Conservation (phyloP, 2,329 filamentous ascomycete species). For the Botrytis elliptica region DNA sequence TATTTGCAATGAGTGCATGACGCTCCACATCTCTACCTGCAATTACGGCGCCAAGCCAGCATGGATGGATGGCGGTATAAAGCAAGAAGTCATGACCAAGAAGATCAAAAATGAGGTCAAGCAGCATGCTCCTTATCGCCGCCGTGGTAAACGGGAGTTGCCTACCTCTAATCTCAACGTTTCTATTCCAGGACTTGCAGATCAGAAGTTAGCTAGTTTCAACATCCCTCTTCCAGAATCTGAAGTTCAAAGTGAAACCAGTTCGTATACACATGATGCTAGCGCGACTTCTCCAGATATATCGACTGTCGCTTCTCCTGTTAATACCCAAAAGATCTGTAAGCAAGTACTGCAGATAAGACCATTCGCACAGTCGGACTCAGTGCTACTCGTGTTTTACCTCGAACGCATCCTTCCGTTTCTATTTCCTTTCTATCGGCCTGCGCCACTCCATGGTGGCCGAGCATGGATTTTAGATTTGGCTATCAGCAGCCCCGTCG, state of each 20-base stretch:
- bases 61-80: constrained; percentile 36
- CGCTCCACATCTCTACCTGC: constrained; percentile 55
- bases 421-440: constrained; percentile 61
- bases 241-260: neutral
- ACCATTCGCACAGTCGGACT: constrained; percentile 28
- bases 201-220: constrained; percentile 14
- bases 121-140: constrained; percentile 47
- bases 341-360: constrained; percentile 21
- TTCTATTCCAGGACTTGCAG: constrained; percentile 19
- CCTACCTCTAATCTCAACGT: constrained; percentile 12
- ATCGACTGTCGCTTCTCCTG: neutral
- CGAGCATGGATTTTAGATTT: constrained; percentile 60
- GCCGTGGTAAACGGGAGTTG: constrained; percentile 41
- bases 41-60: constrained; percentile 45
- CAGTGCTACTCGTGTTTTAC: constrained; percentile 54
- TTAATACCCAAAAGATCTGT: neutral
- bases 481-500: constrained; percentile 54
- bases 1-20: constrained; percentile 50
- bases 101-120: constrained; percentile 57
- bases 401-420: constrained; percentile 62
- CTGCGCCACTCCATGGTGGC: constrained; percentile 54
- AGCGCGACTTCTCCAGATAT: neutral
- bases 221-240: neutral
- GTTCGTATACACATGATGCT: neutral
- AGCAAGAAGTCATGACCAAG: constrained; percentile 50